phyloP scores from a whole-genome alignment of 257 asterid species.

The Nyctanthes arbortristis region DNA sequence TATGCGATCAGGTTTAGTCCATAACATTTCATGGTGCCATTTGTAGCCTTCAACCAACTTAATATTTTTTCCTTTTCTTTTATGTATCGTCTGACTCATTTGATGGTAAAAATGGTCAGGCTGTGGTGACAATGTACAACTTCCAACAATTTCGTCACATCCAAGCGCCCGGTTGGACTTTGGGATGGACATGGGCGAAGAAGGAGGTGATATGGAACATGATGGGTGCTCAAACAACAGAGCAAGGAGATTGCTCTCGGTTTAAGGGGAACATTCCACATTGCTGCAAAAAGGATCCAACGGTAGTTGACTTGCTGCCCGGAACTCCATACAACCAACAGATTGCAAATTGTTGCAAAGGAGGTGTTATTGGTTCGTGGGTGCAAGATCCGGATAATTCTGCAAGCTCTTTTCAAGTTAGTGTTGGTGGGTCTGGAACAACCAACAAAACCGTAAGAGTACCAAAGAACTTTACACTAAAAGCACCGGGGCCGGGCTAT shows the following conservation, averaged over 20 bases:
- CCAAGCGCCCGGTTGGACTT: constrained; percentile 9
- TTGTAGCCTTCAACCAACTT: background rate
- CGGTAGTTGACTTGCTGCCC: constrained; percentile 59
- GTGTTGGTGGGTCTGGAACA: constrained; percentile 69
- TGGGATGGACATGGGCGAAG: constrained; percentile 13
- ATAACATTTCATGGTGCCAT: background rate
- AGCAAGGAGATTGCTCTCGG: constrained; percentile 17
- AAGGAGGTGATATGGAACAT: constrained; percentile 14
- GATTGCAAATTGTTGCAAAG: constrained; percentile 77
- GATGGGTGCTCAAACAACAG: constrained; percentile 12
- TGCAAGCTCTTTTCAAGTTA: constrained; percentile 67
- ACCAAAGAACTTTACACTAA: constrained; percentile 68
- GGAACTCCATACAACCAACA: constrained; percentile 80
- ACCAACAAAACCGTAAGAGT: constrained; percentile 63
- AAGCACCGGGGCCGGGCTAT: constrained; percentile 75
- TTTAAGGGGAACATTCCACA: constrained; percentile 55
- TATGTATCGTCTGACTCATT: background rate
- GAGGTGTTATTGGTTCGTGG: constrained; percentile 73
- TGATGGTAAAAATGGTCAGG: constrained; percentile 25
- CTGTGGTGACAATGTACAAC: constrained; percentile 16
- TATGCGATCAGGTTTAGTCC: background rate
- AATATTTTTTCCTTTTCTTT: background rate
- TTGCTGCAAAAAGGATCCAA: constrained; percentile 74
- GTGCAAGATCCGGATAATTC: constrained; percentile 61
- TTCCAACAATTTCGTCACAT: constrained; percentile 19